Percentiles rank a stretch among this genome's conserved stretches.
phyloP scores from a whole-genome alignment of 148 eudicot genomes.

The Beta vulgaris region DNA sequence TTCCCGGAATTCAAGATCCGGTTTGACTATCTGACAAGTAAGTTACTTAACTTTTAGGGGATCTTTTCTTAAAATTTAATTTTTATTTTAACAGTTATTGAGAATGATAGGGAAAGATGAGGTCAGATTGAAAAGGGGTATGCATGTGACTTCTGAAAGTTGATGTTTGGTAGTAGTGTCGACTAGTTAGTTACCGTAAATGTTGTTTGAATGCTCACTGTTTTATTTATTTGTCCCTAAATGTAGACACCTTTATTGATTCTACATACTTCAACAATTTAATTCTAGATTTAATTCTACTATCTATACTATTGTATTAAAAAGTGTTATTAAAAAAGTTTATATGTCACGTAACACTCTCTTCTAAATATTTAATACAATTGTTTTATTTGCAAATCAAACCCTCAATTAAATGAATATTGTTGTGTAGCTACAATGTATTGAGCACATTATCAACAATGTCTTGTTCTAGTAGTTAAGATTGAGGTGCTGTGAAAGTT shows the following conservation, averaged over 20 bases:
- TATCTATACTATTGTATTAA: no score
- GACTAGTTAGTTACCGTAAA: background rate
- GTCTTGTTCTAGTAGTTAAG: no score
- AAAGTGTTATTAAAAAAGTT: no score
- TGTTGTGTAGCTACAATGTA: no score
- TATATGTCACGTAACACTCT: no score
- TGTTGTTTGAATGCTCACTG: background rate
- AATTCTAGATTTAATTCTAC: no score
- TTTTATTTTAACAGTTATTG: background rate
- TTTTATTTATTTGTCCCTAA: background rate
- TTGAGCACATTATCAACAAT: no score
- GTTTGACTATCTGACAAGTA: conserved; percentile 16
- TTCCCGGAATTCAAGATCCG: conserved; percentile 1
- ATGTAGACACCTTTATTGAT: background rate
- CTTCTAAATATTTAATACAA: no score
- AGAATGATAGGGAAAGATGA: conserved; percentile 3
- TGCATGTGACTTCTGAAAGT: conserved; percentile 21
- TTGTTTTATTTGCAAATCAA: no score
- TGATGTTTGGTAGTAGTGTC: conserved; percentile 9
- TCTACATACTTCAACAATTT: no score
- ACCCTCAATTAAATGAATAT: no score
- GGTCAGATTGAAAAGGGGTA: background rate
- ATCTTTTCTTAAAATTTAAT: background rate
- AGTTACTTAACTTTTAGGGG: background rate
- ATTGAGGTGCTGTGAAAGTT: no score